phyloP scores from a whole-genome alignment of 2,329 filamentous ascomycete species.

The Orbilia quercus region DNA sequence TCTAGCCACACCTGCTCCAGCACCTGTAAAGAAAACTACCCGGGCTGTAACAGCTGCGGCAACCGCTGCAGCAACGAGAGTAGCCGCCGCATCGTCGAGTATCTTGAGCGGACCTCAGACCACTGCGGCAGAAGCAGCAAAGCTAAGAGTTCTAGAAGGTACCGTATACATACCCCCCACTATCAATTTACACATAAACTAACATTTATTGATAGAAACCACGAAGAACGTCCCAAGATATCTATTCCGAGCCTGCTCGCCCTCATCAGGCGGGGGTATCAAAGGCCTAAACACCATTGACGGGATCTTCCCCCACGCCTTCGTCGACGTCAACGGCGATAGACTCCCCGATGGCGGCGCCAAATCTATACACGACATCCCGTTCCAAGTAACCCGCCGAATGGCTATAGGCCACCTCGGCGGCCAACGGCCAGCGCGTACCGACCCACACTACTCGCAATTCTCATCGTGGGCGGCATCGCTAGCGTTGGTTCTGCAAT shows the following conservation, averaged over 20 bases:
- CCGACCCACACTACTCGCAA: conserved; percentile 37
- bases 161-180: background rate
- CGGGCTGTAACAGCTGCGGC: too few relatives aligned
- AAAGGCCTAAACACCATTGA: conserved; percentile 50
- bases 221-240: conserved; percentile 48
- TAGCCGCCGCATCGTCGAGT: background rate
- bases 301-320: conserved; percentile 50
- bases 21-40: too few relatives aligned
- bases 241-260: conserved; percentile 47
- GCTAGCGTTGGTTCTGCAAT: conserved; percentile 40
- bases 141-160: conserved; percentile 42
- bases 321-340: conserved; percentile 33
- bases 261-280: conserved; percentile 37
- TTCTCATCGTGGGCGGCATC: conserved; percentile 51
- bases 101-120: background rate
- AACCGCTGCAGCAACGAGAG: too few relatives aligned
- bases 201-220: conserved; percentile 22
- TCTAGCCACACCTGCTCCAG: too few relatives aligned
- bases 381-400: conserved; percentile 19
- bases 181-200: background rate
- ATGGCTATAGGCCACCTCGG: conserved; percentile 46
- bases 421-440: conserved; percentile 37
- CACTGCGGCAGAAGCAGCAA: conserved; percentile 3
- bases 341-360: conserved; percentile 31
- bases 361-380: conserved; percentile 48